Evolutionary conservation across 192 early-diverging fungal species (phyloP).

Genomic region (Coemansia sp.): DNA sequence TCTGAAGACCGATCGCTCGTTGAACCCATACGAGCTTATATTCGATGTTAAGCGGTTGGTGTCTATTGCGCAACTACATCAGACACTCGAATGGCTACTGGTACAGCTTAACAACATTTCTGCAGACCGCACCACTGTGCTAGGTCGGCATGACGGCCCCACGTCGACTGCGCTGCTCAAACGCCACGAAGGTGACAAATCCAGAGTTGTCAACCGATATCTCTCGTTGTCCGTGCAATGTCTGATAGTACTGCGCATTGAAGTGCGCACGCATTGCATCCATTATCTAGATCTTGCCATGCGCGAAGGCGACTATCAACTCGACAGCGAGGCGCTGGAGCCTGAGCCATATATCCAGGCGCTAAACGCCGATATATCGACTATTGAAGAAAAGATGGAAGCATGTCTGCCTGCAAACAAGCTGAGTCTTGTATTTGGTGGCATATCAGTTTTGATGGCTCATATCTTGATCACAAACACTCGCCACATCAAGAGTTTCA

Average conservation of each 20-base stretch:
- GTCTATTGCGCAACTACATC: slow-evolving; percentile 72
- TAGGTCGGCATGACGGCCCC: slow-evolving; percentile 33
- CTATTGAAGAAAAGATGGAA: slow-evolving; percentile 71
- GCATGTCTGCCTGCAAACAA: slow-evolving; percentile 62
- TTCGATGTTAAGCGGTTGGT: slow-evolving; percentile 78
- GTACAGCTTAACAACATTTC: slow-evolving; percentile 34
- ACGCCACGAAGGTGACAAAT: slow-evolving; percentile 39
- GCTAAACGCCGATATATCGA: slow-evolving; percentile 76
- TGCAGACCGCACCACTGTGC: slow-evolving; percentile 23
- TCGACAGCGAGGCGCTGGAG: slow-evolving; percentile 75
- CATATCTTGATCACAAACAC: slow-evolving; percentile 68
- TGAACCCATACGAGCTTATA: slow-evolving; percentile 78
- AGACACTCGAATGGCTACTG: slow-evolving; percentile 70
- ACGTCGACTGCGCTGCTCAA: slow-evolving; percentile 58
- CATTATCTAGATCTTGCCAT: slow-evolving; percentile 87
- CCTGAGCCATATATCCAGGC: slow-evolving; percentile 85
- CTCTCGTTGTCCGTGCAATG: slow-evolving; percentile 74
- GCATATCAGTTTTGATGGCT: slow-evolving; percentile 72
- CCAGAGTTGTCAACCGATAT: slow-evolving; percentile 60
- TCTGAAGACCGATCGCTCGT: slow-evolving; percentile 75
- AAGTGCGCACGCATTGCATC: slow-evolving; percentile 80
- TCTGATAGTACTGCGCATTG: slow-evolving; percentile 78
- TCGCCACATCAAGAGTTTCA: slow-evolving; percentile 65
- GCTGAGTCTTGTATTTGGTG: slow-evolving; percentile 78
- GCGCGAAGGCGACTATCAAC: slow-evolving; percentile 81